Evolutionary conservation across 768 basidiomycete species (phyloP), one percentile per base, ranked within the genome.

Genomic region (Nidularia pulvinata): DNA sequence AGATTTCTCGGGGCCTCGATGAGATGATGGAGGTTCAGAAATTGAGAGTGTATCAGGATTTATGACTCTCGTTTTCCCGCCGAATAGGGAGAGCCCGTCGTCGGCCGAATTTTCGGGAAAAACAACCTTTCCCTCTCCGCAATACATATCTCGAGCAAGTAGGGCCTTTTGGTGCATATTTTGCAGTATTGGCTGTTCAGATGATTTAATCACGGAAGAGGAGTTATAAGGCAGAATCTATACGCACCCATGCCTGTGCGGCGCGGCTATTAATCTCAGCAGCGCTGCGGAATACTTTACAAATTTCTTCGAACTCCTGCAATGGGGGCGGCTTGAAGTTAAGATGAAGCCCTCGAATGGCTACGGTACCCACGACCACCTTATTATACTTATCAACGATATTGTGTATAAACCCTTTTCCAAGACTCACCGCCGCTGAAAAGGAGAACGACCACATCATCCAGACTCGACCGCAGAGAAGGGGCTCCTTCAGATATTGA

Each of bases 371-470:
- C 3, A 85, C 68, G 33, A 82, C 71, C 11, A 85, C 68, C 83
- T 42, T 42, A 19, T 42, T 42, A 42, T 42, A 42, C 39, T 42
- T 42, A 2, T 19, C 39, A 42, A 19, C 13, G 0, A 42, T 42
- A 0, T 42, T 42, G 16, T 42, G 11, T 2, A 42, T 42, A 42
- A 42, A 13, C 25, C 3, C 25, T 13, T n/a, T 14, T 4, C n/a
- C 14, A 47, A 14, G 4, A 58, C 77, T 64, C 61, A 84, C 82
- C 37, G 81, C 75, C 13, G 85, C 77, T 10, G 78, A 73, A 61
- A 85, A 85, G 1, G 78, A 71, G 46, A 77, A 67, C 1, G 82
- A 74, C 85, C 85, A 87, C 52, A 83, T 77, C 50, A 74, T 71
- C 82, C 82, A 86, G 30, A 87, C 66, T 13, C 84, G 75, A 37